Evolutionary conservation across 345 rosid genomes (phyloP).

Genomic region (Gossypium ekmanianum): DNA sequence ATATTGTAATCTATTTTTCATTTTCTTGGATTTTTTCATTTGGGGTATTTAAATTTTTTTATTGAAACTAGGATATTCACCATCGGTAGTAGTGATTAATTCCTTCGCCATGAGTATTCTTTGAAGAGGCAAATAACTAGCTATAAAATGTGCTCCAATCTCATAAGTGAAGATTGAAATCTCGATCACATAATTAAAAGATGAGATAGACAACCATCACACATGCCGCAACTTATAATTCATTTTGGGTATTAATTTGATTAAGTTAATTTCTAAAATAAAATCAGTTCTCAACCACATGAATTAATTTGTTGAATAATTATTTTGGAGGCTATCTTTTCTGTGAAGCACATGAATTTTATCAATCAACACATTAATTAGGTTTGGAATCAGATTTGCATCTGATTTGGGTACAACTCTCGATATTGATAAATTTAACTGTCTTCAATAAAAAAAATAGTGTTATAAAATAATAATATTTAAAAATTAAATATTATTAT

Average conservation of each 20-base stretch:
- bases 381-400: slow-evolving; percentile 21
- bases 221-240: no score
- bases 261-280: not conserved
- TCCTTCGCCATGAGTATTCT: no score
- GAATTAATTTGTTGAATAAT: not conserved
- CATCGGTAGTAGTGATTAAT: no score
- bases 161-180: no score
- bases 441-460: not conserved
- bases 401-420: slow-evolving; percentile 22
- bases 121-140: no score
- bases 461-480: no score
- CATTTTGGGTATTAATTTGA: no score
- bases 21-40: not conserved
- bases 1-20: not conserved
- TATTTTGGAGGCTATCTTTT: not conserved
- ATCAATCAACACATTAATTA: not conserved
- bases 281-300: not conserved
- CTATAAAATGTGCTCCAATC: no score
- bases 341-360: slow-evolving; percentile 8
- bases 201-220: no score
- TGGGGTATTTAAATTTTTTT: not conserved
- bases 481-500: no score
- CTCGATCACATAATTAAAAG: no score
- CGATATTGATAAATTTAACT: not conserved
- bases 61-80: no score